phyloP scores from a whole-genome alignment of 768 basidiomycete species.

The Psilocybe azurescens region DNA sequence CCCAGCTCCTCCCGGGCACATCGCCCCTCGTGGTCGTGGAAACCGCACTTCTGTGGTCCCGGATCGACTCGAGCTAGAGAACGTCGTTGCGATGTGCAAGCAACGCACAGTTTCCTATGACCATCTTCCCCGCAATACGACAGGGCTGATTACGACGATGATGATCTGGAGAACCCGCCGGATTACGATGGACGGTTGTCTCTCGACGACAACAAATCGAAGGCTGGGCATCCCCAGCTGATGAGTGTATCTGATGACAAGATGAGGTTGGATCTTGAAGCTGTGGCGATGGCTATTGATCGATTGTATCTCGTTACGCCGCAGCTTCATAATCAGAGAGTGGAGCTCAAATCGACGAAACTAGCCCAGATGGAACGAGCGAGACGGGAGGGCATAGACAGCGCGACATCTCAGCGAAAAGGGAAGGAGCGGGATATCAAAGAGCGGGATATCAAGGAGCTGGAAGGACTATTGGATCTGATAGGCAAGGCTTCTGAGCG shows the following conservation, averaged over 20 bases:
- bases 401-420: conserved; percentile 24
- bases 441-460: conserved; percentile 60
- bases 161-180: conserved; percentile 51
- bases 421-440: conserved; percentile 53
- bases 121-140: conserved; percentile 57
- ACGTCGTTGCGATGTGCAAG: conserved; percentile 68
- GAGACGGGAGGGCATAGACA: conserved; percentile 24
- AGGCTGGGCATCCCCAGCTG: conserved; percentile 28
- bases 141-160: conserved; percentile 56
- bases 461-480: conserved; percentile 75
- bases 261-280: conserved; percentile 85
- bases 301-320: conserved; percentile 85
- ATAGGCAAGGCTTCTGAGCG: conserved; percentile 74
- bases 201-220: conserved; percentile 41
- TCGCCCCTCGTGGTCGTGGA: conserved; percentile 60
- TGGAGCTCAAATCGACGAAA: conserved; percentile 81
- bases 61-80: conserved; percentile 77
- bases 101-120: conserved; percentile 52
- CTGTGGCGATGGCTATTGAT: conserved; percentile 88
- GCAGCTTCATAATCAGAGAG: conserved; percentile 90
- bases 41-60: conserved; percentile 71
- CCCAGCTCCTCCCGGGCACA: conserved; percentile 38
- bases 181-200: conserved; percentile 56
- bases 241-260: conserved; percentile 64
- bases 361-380: conserved; percentile 78